Evolutionary conservation across 257 asterid species (phyloP).

Genomic region (Solanum chaucha): DNA sequence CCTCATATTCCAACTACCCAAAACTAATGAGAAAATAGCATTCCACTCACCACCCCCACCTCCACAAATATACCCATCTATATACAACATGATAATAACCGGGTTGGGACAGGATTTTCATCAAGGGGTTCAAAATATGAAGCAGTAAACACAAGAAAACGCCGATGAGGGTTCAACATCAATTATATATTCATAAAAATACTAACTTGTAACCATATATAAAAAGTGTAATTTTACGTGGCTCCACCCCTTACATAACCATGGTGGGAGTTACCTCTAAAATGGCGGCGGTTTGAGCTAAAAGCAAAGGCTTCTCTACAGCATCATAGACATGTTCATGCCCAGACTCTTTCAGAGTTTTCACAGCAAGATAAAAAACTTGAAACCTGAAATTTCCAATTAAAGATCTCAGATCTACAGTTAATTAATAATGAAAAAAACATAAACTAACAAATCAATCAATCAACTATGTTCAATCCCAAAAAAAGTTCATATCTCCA

Average conservation of each 20-base stretch:
- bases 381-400: conserved; percentile 29
- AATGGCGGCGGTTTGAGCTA: conserved; percentile 79
- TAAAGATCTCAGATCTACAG: not conserved
- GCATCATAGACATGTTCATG: conserved; percentile 68
- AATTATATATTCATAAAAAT: not conserved
- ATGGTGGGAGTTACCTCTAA: conserved; percentile 31
- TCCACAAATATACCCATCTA: not conserved
- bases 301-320: conserved; percentile 64
- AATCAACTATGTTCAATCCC: not conserved
- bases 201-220: not conserved
- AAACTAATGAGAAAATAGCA: not conserved
- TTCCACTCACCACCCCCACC: not conserved
- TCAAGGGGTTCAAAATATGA: not conserved
- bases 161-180: rapidly evolving
- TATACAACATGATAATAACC: not conserved
- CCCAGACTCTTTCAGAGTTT: conserved; percentile 48
- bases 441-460: not conserved
- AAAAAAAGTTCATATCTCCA: not conserved
- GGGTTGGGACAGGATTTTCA: not conserved
- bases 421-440: not conserved
- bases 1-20: not conserved
- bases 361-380: conserved; percentile 62
- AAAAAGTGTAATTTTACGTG: not conserved
- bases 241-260: not conserved
- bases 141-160: not conserved